Evolutionary conservation across 2,329 filamentous ascomycete species (phyloP), one percentile per base, ranked within the genome.

Genomic region (Venturia carpophila): DNA sequence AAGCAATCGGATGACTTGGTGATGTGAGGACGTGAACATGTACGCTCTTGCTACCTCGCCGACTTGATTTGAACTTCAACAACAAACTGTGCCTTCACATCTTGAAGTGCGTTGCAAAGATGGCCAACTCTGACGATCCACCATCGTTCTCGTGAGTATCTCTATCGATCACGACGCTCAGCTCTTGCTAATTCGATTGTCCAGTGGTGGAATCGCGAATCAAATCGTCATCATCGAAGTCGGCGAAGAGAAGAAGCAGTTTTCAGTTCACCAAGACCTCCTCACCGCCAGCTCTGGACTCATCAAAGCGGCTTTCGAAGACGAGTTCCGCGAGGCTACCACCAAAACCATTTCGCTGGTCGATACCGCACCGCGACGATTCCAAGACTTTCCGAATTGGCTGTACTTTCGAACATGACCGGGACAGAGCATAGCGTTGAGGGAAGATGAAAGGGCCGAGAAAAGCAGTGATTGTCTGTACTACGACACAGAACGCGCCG

Each of bases 211-310:
- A n/a, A 30, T 63, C 17, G 24, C 24, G 9, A 47, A 34, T 11
- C 24, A 30, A 24, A 15, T 63, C 3, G 61, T 63, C 43, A 52
- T 42, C 11, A 47, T 63, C 30, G 41, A 47, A 45, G 61, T 63
- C 10, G 43, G 61, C 21, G 13, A 17, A 45, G 30, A 47, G n/a
- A 63, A 63, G 34, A 13, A 63, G 21, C 42, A 34, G 27, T 52
- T 49, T 11, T 24, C 27, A 7, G 61, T 63, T 15, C 61, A 63
- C 19, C n/a, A 52, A 7, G 24, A 63, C 13, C 42, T 63, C 19
- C 34, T 63, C 13, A 63, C 61, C 7, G 41, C 61, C 13, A 39
- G 34, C 24, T 49, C 61, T 34, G 30, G 30, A 34, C 6, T 6
- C 30, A 3, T 34, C 30, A 34, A 34, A 34, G 30, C 30, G 3